A percentile compares a stretch with the other conserved stretches of the same genome.
Conservation (phyloP, 768 basidiomycete genomes). For the Termitomyces sp. region DNA sequence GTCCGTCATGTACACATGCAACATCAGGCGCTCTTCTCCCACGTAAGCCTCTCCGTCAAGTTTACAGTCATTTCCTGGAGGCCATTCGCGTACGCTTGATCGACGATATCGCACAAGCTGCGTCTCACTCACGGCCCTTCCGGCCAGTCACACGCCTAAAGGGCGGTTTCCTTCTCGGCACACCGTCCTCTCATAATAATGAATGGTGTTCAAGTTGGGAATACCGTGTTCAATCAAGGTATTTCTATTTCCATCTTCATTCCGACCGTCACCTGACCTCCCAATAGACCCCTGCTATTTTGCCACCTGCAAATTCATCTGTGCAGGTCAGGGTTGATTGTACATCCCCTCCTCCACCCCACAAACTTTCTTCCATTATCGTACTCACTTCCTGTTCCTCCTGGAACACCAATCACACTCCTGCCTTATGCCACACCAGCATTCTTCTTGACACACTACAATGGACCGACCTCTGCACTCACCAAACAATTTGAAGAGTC, state of each 20-base stretch:
- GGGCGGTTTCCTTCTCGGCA: slow-evolving; percentile 58
- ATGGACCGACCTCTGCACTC: slow-evolving; percentile 58
- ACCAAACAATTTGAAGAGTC: slow-evolving; percentile 58
- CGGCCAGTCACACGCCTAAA: slow-evolving; percentile 44
- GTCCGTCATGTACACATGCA: slow-evolving; percentile 27
- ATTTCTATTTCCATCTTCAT: slow-evolving; percentile 5
- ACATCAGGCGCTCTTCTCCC: slow-evolving; percentile 26
- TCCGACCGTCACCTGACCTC: slow-evolving; percentile 8
- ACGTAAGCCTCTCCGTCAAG: slow-evolving; percentile 33
- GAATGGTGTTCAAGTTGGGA: slow-evolving; percentile 70
- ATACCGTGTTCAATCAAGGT: slow-evolving; percentile 44
- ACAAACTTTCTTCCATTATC: slow-evolving; percentile 54
- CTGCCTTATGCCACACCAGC: slow-evolving; percentile 71
- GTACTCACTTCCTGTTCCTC: slow-evolving; percentile 34
- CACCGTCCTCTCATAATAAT: slow-evolving; percentile 28
- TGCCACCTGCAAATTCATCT: slow-evolving; percentile 56
- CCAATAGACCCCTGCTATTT: slow-evolving; percentile 49
- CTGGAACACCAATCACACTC: slow-evolving; percentile 64
- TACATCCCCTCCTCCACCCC: slow-evolving; percentile 56
- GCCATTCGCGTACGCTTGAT: slow-evolving; percentile 54
- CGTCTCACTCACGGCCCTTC: slow-evolving; percentile 24
- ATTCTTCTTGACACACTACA: slow-evolving; percentile 65
- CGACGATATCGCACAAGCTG: slow-evolving; percentile 45
- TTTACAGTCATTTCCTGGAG: slow-evolving; percentile 49
- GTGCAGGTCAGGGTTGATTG: slow-evolving; percentile 35